Evolutionary conservation across 805 yeast species (phyloP), one percentile per base, ranked within the genome.

Genomic region (Candida pseudofarinosa): DNA sequence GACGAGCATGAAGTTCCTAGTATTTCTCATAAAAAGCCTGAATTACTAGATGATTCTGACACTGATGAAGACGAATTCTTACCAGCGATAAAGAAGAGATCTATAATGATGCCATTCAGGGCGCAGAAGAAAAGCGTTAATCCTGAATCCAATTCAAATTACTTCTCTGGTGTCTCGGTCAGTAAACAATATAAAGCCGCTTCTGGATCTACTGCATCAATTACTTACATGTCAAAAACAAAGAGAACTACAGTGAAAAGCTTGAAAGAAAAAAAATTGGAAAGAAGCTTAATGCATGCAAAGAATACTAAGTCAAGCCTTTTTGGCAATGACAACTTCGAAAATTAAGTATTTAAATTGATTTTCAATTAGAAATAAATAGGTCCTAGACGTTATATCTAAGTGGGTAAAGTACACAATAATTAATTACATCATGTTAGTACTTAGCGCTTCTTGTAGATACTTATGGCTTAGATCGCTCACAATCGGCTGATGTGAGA

Each of bases 161-260:
- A 56, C 18, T 70, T 70, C 46, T 55, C 66, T 17, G 74, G 75
- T 4, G 85, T 82, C 15, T 78, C 77, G 1, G 60, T 79, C 4
- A 70, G 79, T 36, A 76, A 75, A 28, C 70, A 74, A 20, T 77
- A 78, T 52, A 80, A 72, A 55, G 71, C 74, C 8, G 82, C 79
- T 1, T 69, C 79, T 1, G 77, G 83, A 5, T 64, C 77, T 3
- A 76, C 71, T 46, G 78, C 85, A 1, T 77, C 85, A 6, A 74
- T 85, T 48, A 74, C 83, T 37, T 75, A 74, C 42, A 56, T 78
- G 54, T 76, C 82, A 8, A 63, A 55, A 37, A 51, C 39, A 34
- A 50, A 37, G 19, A 60, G 63, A 45, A 47, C 50, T 30, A 43
- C 41, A 19, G 40, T 55, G 39, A 63, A 59, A 43, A 59, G 63